These are phyloP conservation scores for Umbelopsis sp. DNA, from an alignment of 371 early-diverging fungal species.

Conservation along the genomic window DNA sequence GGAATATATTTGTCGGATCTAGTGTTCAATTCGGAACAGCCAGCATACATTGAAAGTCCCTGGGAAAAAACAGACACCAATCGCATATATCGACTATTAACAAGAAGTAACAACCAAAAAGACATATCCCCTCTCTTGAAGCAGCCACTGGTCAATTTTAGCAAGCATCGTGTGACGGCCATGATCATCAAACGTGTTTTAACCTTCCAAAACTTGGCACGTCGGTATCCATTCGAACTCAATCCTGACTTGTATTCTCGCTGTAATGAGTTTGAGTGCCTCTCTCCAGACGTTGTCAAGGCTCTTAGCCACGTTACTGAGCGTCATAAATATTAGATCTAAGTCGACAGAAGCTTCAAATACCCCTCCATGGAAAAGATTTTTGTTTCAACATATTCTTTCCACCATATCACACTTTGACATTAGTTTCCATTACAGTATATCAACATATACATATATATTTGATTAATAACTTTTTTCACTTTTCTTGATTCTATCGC, in stretches of 20 bases:
- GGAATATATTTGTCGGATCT: conserved; percentile 70
- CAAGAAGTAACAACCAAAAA: conserved; percentile 10
- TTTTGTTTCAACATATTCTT: background rate
- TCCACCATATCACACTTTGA: background rate
- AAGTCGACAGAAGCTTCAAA: too few relatives aligned
- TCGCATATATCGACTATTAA: conserved; percentile 28
- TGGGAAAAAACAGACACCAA: conserved; percentile 25
- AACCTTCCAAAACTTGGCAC: conserved; percentile 59
- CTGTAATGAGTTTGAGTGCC: conserved; percentile 35
- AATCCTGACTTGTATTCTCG: conserved; percentile 44
- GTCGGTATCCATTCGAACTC: conserved; percentile 58
- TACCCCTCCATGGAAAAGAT: too few relatives aligned
- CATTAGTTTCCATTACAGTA: background rate
- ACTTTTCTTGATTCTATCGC: background rate
- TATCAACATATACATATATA: too few relatives aligned
- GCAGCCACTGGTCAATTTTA: conserved; percentile 62
- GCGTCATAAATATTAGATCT: conserved; percentile 4
- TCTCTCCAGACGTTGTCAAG: conserved; percentile 37
- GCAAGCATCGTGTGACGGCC: conserved; percentile 66
- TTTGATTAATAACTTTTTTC: too few relatives aligned
- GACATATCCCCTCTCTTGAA: conserved; percentile 28
- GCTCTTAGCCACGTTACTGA: conserved; percentile 42
- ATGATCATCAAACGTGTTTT: conserved; percentile 66
- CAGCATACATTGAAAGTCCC: conserved; percentile 55
- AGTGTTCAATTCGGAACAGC: conserved; percentile 67